phyloP scores from a whole-genome alignment of 768 basidiomycete species.

The Lentinula detonsa region DNA sequence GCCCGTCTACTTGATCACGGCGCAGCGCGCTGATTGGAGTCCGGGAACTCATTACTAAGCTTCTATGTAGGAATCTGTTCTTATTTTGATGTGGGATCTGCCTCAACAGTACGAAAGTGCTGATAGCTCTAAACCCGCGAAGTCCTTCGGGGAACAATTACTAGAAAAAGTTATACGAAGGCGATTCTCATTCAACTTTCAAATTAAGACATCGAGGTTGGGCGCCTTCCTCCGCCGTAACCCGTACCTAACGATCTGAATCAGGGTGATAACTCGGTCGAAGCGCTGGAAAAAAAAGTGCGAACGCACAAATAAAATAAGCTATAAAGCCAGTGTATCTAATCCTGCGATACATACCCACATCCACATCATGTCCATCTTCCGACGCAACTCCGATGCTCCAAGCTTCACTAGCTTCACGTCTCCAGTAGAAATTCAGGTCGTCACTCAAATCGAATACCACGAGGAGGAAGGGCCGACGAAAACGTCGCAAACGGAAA shows the following conservation, averaged over 20 bases:
- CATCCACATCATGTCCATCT: background rate
- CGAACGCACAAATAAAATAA: background rate
- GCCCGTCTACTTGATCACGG: no score
- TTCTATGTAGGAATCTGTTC: no score
- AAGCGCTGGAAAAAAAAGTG: background rate
- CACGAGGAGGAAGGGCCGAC: background rate
- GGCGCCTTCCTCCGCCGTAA: background rate
- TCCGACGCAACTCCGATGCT: background rate
- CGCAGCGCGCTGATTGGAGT: no score
- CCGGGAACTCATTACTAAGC: no score
- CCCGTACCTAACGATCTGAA: background rate
- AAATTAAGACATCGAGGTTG: background rate
- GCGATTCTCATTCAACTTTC: background rate
- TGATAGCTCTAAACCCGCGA: background rate
- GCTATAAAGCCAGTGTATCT: background rate
- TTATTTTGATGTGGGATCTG: no score
- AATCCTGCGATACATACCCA: background rate
- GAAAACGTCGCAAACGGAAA: background rate
- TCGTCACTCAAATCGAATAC: background rate
- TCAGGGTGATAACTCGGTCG: background rate
- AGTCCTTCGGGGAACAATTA: background rate
- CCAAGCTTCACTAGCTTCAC: background rate
- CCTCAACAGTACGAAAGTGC: no score
- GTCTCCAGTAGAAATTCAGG: constrained; percentile 2
- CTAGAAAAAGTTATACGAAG: background rate